phyloP scores from a whole-genome alignment of 345 rosid species.

The Gossypium ekmanianum region DNA sequence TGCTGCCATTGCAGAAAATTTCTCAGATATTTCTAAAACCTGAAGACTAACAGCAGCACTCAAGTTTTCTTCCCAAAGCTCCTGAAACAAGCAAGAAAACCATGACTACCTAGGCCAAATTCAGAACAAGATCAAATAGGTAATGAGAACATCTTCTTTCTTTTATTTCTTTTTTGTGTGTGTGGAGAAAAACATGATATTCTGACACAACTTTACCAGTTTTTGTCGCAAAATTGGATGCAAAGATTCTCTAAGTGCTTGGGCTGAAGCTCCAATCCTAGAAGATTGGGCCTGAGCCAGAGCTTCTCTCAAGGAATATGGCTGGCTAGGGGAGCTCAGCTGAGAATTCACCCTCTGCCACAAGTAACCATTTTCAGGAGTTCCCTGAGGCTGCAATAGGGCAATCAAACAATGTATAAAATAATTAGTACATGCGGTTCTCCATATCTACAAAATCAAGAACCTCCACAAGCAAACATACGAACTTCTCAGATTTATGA shows the following conservation, averaged over 20 bases:
- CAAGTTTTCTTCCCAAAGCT: constrained; percentile 99
- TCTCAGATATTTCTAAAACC: constrained; percentile 88
- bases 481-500: not conserved
- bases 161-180: not conserved
- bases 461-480: constrained; percentile 12
- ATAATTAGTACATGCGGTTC: constrained; percentile 9
- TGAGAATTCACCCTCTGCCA: constrained; percentile 99
- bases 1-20: constrained; percentile 83
- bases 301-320: constrained; percentile 97
- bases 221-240: constrained; percentile 95
- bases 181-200: not conserved
- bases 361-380: constrained; percentile 85
- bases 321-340: constrained; percentile 96
- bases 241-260: constrained; percentile 93
- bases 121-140: constrained; percentile 1
- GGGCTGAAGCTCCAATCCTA: constrained; percentile 97
- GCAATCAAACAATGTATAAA: constrained; percentile 17
- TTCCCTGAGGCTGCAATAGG: constrained; percentile 77
- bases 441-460: not conserved
- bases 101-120: constrained; percentile 20
- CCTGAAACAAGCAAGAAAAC: constrained; percentile 46
- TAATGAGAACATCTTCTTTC: not conserved
- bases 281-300: constrained; percentile 98
- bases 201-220: constrained; percentile 46
- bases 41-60: constrained; percentile 97